These are phyloP conservation scores for Corylus americana DNA, from an alignment of 306 rosid species.

Conservation along the genomic window DNA sequence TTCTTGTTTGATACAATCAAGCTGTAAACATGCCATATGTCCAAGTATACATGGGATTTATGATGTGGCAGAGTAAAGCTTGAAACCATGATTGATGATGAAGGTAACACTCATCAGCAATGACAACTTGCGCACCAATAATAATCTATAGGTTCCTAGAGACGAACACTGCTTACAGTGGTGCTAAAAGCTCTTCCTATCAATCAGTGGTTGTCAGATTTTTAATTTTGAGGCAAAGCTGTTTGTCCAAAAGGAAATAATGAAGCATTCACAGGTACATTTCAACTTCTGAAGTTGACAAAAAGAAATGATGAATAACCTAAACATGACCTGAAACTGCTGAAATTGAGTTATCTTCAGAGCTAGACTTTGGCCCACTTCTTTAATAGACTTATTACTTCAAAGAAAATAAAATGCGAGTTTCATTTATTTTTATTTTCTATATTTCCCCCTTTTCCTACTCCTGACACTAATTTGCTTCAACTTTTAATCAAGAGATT, in stretches of 20 bases:
- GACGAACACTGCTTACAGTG: no score
- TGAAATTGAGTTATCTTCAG: background rate
- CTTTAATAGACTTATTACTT: background rate
- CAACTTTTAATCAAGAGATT: no score
- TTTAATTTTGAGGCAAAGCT: no score
- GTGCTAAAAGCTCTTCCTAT: background rate
- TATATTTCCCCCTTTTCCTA: no score
- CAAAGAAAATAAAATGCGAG: background rate
- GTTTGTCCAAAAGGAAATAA: no score
- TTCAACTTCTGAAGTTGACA: background rate
- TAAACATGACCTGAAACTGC: background rate
- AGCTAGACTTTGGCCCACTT: background rate
- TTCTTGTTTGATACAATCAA: background rate
- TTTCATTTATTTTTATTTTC: no score
- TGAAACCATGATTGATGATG: background rate
- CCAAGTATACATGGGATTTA: background rate
- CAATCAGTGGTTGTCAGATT: conserved; percentile 2
- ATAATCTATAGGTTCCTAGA: no score
- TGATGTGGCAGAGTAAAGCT: conserved; percentile 15
- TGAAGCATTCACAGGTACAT: background rate
- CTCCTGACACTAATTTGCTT: no score
- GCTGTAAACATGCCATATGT: background rate
- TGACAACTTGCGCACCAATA: background rate
- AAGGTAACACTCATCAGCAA: conserved; percentile 8
- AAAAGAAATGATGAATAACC: conserved; percentile 5